Evolutionary conservation across 306 rosid species (phyloP), one percentile per base, ranked within the genome.

Genomic region (Vicia faba): DNA sequence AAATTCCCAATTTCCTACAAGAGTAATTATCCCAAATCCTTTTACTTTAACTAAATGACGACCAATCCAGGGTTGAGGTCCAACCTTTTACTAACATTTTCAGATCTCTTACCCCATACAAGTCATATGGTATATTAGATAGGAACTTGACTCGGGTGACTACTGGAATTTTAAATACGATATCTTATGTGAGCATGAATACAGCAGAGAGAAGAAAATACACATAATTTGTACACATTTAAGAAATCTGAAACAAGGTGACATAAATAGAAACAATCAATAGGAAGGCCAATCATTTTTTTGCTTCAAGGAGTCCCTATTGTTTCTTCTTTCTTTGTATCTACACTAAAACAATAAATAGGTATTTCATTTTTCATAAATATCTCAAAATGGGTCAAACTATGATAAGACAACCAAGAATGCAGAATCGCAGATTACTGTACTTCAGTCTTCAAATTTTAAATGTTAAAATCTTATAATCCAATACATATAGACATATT

Each of bases 211-310:
- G 7, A 46, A 46, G 53, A 46, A 7, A 46, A 18, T 46, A 15
- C 19, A 14, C 53, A 46, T 46, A 67, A 28, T 31, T 51, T 41
- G 3, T 54, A 53, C 15, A 5, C 48, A 65, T 11, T 16, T 40
- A 68, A 13, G 51, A n/a, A 60, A 40, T 49, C 28, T 53, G 16
- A 66, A 14, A 2, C 7, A 4, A 56, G 35, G 14, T 35, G 19
- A 44, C 33, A 33, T 54, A 70, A 55, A 8, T 64, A 54, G 8
- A 60, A 31, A 59, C 25, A 31, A 71, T 45, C 46, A 23, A 61
- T 46, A 68, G 64, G 28, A 53, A 50, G 56, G 40, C 38, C 38
- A 33, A 67, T 59, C 28, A 59, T 14, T 43, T 61, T 72, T n/a
- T 16, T 57, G 25, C 8, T 45, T 11, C 15, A 15, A 46, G 1